A percentile compares a stretch with the other conserved stretches of the same genome.
These are phyloP conservation scores for Grigorovia transvaalensis DNA, from an alignment of 805 yeast genomes.

Conservation along the genomic window DNA sequence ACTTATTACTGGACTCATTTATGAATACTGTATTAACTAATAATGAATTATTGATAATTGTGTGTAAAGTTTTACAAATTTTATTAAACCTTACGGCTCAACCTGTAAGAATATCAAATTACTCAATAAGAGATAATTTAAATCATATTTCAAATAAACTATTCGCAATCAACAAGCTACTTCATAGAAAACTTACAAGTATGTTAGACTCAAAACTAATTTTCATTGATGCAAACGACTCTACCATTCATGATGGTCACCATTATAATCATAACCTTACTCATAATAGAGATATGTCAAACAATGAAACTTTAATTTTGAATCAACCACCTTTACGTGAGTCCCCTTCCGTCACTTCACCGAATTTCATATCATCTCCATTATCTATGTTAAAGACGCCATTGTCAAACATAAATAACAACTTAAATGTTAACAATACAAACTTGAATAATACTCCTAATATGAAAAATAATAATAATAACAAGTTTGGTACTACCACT, in stretches of 20 bases:
- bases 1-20: constrained; percentile 6
- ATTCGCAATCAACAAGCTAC: constrained; percentile 17
- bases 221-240: constrained; percentile 10
- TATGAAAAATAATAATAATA: too few species aligned
- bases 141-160: constrained; percentile 12
- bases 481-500: background rate
- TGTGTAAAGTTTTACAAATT: constrained; percentile 21
- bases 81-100: constrained; percentile 9
- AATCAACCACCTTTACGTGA: constrained; percentile 7
- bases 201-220: constrained; percentile 16
- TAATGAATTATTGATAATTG: constrained; percentile 16
- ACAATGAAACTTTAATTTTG: background rate
- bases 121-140: constrained; percentile 12
- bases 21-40: background rate
- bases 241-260: constrained; percentile 2
- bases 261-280: background rate
- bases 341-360: constrained; percentile 25
- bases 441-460: background rate
- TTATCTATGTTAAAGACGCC: constrained; percentile 13
- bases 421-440: background rate
- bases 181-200: constrained; percentile 15
- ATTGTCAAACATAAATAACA: background rate
- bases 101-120: constrained; percentile 8
- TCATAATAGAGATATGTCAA: background rate
- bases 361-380: constrained; percentile 23